phyloP scores from a whole-genome alignment of 208 protist species.

The Trypanosoma boissoni region DNA sequence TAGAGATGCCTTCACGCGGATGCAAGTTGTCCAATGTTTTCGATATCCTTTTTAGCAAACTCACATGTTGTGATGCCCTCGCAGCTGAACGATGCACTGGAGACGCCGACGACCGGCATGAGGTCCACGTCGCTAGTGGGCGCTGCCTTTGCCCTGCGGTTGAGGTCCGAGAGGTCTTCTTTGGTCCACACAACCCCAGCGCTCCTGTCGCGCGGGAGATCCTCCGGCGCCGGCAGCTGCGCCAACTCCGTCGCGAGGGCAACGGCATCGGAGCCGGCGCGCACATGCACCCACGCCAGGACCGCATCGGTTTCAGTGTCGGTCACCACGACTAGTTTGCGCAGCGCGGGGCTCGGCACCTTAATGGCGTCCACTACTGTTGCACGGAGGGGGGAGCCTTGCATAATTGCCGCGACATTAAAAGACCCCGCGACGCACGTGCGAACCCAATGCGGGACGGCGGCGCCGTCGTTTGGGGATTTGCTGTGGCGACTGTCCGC shows the following conservation, averaged over 20 bases:
- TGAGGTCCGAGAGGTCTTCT: slow-evolving; percentile 50
- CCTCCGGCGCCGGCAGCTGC: slow-evolving; percentile 22
- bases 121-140: slow-evolving; percentile 24
- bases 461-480: slow-evolving; percentile 49
- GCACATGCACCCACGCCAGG: slow-evolving; percentile 58
- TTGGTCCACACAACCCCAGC: slow-evolving; percentile 61
- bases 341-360: slow-evolving; percentile 13
- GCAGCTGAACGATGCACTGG: slow-evolving; percentile 29
- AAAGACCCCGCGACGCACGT: slow-evolving; percentile 58
- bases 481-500: slow-evolving; percentile 49
- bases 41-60: slow-evolving; percentile 55
- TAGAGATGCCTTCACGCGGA: slow-evolving; percentile 6
- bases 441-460: slow-evolving; percentile 50
- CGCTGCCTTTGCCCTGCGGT: slow-evolving; percentile 28
- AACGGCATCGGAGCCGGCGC: slow-evolving; percentile 30
- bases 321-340: slow-evolving; percentile 49
- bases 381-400: slow-evolving; percentile 35
- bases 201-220: slow-evolving; percentile 19
- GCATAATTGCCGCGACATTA: slow-evolving; percentile 62
- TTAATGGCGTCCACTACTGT: slow-evolving; percentile 50
- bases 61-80: slow-evolving; percentile 38
- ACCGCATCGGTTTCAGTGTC: slow-evolving; percentile 17
- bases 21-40: slow-evolving; percentile 36
- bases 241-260: slow-evolving; percentile 27
- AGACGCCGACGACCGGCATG: slow-evolving; percentile 24